Base-by-base conservation (phyloP, 2,329 filamentous ascomycete species). In the Nothophaeocryptopus gaeumannii region DNA sequence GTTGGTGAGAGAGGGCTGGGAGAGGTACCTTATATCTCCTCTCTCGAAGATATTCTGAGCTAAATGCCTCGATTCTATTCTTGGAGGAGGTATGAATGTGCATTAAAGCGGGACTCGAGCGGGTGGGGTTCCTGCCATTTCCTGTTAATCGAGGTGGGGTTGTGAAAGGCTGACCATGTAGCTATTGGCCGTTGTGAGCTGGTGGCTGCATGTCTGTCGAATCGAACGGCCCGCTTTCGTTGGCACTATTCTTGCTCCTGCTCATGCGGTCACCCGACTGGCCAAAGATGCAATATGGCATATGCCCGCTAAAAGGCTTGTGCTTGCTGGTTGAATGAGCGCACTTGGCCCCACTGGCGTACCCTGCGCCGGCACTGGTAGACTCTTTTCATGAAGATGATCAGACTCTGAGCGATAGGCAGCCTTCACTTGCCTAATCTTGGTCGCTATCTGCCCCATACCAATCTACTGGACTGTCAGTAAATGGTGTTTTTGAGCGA, bases 1-100 rank as follows among this genome's bases (percentile, higher is more conserved):
- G 64, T 59, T 64, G 66, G 65, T 60, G 61, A 60, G 62, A 45
- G 59, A 56, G 67, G 60, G 50, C 31, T 59, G 54, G 45, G 63
- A 66, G 34, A 31, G 63, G 68, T 72, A 72, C 68, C 71, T 74
- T 76, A 75, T 74, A 74, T 73, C 66, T 67, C 60, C 70, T 63
- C 56, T 70, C 67, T 65, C 53, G 62, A 66, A 62, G 63, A 50
- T 67, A 75, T 72, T 66, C 63, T 53, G 56, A 50, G 50, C 58
- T 63, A 70, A 70, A 62, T 66, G 56, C 47, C 55, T 52, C 44
- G 58, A 58, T 70, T 74, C 74, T 77, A 77, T 76, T 74, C 69
- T 73, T 75, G 71, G 74, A 71, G 55, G 47, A 32, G 58, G 59
- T 41, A 44, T 45, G 41, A 50, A 50, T 41, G 55, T 45, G 51